A percentile compares a stretch with the other conserved stretches of the same genome.
Conservation (phyloP, 257 asterid species). For the Haberlea rhodopensis region DNA sequence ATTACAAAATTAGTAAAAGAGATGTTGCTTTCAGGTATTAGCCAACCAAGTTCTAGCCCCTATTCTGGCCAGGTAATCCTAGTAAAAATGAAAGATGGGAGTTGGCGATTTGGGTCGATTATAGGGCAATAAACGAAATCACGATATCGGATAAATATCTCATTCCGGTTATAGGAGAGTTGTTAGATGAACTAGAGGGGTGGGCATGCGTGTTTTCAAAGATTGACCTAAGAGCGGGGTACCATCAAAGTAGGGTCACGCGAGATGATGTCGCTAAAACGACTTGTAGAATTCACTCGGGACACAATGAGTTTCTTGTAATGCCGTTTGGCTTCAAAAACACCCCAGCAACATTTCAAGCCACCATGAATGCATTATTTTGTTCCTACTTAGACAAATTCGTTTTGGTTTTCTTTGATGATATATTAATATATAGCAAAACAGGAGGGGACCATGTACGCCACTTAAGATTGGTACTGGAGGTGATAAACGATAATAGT, state of each 20-base stretch:
- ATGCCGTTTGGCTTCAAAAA: constrained; percentile 15
- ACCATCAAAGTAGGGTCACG: constrained; percentile 8
- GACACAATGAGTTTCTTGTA: not conserved
- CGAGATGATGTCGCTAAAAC: too few relatives aligned
- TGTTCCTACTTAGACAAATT: not conserved
- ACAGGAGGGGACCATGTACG: not conserved
- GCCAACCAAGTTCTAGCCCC: not conserved
- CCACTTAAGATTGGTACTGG: not conserved
- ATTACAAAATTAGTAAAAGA: not conserved
- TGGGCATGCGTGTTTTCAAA: not conserved
- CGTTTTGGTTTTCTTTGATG: not conserved
- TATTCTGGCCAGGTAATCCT: not conserved
- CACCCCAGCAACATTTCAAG: constrained; percentile 10
- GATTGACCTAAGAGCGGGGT: constrained; percentile 10
- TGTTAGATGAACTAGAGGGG: not conserved
- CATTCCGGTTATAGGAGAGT: constrained; percentile 18
- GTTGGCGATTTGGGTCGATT: not conserved
- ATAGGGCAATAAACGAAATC: not conserved
- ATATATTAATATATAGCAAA: constrained; percentile 7
- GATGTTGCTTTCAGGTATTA: too few relatives aligned
- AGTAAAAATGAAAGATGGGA: constrained; percentile 8
- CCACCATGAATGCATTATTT: not conserved
- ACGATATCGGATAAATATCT: constrained; percentile 11
- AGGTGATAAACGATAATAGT: not conserved
- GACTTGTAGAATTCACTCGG: not conserved